Percentiles rank a stretch among this genome's conserved stretches.
Evolutionary conservation across 1,284 basidiomycete genomes (phyloP).

Genomic region (Schizopora paradoxa): DNA sequence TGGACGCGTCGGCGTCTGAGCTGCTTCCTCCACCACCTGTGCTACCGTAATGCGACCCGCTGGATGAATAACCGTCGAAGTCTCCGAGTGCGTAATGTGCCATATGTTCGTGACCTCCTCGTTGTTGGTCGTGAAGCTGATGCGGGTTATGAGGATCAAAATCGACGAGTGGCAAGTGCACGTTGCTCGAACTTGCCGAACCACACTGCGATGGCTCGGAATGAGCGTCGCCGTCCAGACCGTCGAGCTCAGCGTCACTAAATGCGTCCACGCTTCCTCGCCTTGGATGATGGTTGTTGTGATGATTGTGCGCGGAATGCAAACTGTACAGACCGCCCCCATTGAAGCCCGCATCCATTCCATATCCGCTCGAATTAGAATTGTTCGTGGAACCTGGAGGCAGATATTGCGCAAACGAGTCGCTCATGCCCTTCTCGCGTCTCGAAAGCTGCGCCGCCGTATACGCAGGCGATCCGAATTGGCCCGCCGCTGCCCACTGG

Average conservation of each 20-base stretch:
- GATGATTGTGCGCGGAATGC: too few species aligned
- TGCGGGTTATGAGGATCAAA: slow-evolving; percentile 3
- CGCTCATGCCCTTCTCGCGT: slow-evolving; percentile 10
- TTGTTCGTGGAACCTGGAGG: slow-evolving; percentile 8
- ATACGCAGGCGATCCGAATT: too few species aligned
- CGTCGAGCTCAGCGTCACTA: slow-evolving; percentile 14
- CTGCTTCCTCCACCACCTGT: too few species aligned
- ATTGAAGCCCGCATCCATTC: slow-evolving; percentile 11
- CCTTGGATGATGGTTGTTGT: too few species aligned
- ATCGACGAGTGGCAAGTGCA: slow-evolving; percentile 16
- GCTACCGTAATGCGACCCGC: too few species aligned
- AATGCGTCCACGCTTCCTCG: slow-evolving; percentile 12
- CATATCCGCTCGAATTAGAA: too few species aligned
- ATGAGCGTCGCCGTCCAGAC: slow-evolving; percentile 8
- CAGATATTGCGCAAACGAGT: slow-evolving; percentile 15
- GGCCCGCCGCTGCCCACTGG: too few species aligned
- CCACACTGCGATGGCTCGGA: slow-evolving; percentile 15
- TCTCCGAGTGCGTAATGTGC: slow-evolving; percentile 8
- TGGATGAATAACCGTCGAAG: too few species aligned
- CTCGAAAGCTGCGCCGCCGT: neutral
- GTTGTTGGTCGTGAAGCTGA: slow-evolving; percentile 7
- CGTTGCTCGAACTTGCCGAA: slow-evolving; percentile 16
- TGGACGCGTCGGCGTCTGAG: too few species aligned
- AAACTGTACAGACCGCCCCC: slow-evolving; percentile 12
- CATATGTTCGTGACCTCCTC: neutral